Evolutionary conservation across 192 early-diverging fungal species (phyloP).

Genomic region (Coemansia nantahalensis): DNA sequence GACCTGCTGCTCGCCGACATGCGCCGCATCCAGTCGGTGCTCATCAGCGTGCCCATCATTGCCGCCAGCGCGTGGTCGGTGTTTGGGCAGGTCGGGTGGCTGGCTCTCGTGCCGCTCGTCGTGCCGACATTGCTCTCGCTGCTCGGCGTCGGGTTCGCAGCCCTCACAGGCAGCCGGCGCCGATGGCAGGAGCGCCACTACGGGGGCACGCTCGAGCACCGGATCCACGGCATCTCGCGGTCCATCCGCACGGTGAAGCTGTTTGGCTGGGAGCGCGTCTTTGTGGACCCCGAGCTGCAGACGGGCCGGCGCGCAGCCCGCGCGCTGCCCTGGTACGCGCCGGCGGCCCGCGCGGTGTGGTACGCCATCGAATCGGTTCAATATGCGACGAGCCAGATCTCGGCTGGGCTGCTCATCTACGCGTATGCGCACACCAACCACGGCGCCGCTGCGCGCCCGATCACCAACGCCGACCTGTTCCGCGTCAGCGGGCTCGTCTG

Average conservation of each 20-base stretch:
- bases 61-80: constrained; percentile 7
- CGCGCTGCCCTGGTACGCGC: constrained; percentile 33
- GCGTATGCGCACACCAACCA: neutral
- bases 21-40: neutral
- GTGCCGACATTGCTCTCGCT: neutral
- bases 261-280: constrained; percentile 41
- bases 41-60: constrained; percentile 6
- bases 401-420: constrained; percentile 5
- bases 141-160: neutral
- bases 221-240: constrained; percentile 8
- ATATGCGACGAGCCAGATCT: constrained; percentile 1
- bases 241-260: constrained; percentile 33
- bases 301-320: no score
- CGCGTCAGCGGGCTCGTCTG: constrained; percentile 9
- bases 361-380: constrained; percentile 1
- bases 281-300: constrained; percentile 5
- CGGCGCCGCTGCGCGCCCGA: neutral
- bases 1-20: neutral
- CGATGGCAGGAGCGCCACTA: constrained; percentile 3
- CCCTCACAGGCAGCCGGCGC: neutral
- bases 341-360: constrained; percentile 8
- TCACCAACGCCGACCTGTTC: constrained; percentile 25
- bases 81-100: constrained; percentile 19
- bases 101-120: constrained; percentile 11
- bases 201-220: neutral